A percentile compares a stretch with the other conserved stretches of the same genome.
These are phyloP conservation scores for Mycena galopus DNA, from an alignment of 768 basidiomycete genomes.

Conservation along the genomic window DNA sequence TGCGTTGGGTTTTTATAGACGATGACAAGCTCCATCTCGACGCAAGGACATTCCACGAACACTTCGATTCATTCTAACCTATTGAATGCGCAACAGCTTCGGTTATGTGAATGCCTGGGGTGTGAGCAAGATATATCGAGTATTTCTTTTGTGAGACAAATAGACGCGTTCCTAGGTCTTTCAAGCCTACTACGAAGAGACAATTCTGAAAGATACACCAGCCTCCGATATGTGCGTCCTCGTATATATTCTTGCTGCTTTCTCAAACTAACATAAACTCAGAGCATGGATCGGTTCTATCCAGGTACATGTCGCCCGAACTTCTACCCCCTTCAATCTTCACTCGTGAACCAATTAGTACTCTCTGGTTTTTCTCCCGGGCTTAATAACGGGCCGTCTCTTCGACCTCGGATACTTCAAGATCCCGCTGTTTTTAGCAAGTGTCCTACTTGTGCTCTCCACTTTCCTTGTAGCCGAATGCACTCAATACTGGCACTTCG, in stretches of 20 bases:
- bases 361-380: constrained; percentile 58
- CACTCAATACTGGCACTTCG: constrained; percentile 26
- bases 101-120: constrained; percentile 67
- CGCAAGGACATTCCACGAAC: not conserved
- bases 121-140: constrained; percentile 5
- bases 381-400: constrained; percentile 61
- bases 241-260: constrained; percentile 20
- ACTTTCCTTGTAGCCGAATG: constrained; percentile 24
- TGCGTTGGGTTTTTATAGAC: not conserved
- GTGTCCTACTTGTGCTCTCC: constrained; percentile 6
- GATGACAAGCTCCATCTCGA: constrained; percentile 9
- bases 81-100: constrained; percentile 39
- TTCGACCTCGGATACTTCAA: constrained; percentile 68
- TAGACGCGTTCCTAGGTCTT: constrained; percentile 28
- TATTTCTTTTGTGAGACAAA: not conserved
- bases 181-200: constrained; percentile 38
- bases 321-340: constrained; percentile 24
- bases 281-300: constrained; percentile 73
- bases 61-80: not conserved
- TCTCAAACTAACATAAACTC: not conserved
- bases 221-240: constrained; percentile 35
- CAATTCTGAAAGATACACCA: constrained; percentile 24
- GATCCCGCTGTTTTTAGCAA: constrained; percentile 48
- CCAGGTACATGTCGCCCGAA: constrained; percentile 51
- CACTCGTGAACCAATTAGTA: constrained; percentile 46